Percentiles rank a stretch among this genome's conserved stretches.
phyloP scores from a whole-genome alignment of 2,329 filamentous ascomycete genomes.

The Raffaelea arxii region DNA sequence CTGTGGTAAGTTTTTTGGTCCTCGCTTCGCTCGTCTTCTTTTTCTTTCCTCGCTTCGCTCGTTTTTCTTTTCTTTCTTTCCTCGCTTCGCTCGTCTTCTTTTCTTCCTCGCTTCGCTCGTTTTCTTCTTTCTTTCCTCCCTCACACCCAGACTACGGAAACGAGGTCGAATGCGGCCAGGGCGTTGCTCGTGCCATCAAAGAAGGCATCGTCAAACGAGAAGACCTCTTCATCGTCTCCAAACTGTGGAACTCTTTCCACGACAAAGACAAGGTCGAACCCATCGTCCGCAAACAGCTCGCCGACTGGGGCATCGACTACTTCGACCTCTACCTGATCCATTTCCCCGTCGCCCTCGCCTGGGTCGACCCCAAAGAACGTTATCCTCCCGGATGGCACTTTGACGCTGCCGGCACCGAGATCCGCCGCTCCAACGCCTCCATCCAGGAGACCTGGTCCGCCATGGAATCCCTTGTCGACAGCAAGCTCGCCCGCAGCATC shows the following conservation, averaged over 20 bases:
- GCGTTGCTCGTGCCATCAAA: constrained; percentile 68
- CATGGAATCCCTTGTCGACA: constrained; percentile 65
- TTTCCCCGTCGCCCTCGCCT: constrained; percentile 81
- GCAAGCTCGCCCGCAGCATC: constrained; percentile 61
- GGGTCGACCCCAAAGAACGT: constrained; percentile 67
- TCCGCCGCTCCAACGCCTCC: constrained; percentile 56
- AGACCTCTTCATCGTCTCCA: constrained; percentile 86
- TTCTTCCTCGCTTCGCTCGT: constrained; percentile 19
- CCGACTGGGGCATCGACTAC: constrained; percentile 79
- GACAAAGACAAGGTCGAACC: constrained; percentile 66
- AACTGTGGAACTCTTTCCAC: constrained; percentile 91
- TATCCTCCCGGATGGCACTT: constrained; percentile 74
- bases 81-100: not conserved
- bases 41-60: constrained; percentile 17
- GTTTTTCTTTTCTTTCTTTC: constrained; percentile 18
- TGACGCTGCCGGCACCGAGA: constrained; percentile 45
- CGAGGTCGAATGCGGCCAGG: constrained; percentile 67
- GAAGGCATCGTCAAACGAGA: constrained; percentile 74
- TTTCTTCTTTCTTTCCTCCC: constrained; percentile 14
- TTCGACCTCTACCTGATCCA: constrained; percentile 86
- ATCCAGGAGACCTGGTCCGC: constrained; percentile 77
- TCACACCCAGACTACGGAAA: constrained; percentile 63
- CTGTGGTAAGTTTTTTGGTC: constrained; percentile 36
- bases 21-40: no score
- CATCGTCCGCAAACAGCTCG: constrained; percentile 66